phyloP scores from a whole-genome alignment of 345 rosid genomes.

The Lenwebbia sp. region DNA sequence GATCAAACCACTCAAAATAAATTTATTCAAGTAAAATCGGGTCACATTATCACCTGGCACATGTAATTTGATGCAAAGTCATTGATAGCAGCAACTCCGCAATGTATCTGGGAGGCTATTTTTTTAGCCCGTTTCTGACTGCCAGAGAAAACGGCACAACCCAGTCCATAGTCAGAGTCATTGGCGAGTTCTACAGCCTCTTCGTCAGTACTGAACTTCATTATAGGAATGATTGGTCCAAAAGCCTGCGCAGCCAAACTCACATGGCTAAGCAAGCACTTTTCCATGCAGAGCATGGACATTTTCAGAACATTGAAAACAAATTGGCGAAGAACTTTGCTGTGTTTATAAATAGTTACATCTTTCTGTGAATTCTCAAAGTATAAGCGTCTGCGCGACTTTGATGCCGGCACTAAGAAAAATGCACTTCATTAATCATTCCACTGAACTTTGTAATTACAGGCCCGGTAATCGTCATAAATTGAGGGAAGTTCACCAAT shows the following conservation, averaged over 20 bases:
- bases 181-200: slow-evolving; percentile 84
- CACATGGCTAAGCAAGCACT: background rate
- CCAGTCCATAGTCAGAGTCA: slow-evolving; percentile 88
- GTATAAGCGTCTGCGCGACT: background rate
- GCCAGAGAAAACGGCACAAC: slow-evolving; percentile 92
- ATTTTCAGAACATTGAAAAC: background rate
- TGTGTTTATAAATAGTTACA: background rate
- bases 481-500: background rate
- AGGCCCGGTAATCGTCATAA: background rate
- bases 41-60: slow-evolving; percentile 62
- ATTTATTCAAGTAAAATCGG: background rate
- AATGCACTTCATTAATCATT: background rate
- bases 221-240: slow-evolving; percentile 97
- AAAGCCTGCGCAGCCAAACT: slow-evolving; percentile 51
- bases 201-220: slow-evolving; percentile 87
- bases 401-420: background rate
- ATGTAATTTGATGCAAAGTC: slow-evolving; percentile 86
- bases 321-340: background rate
- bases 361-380: background rate
- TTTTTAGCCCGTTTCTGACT: slow-evolving; percentile 63
- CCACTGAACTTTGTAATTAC: background rate
- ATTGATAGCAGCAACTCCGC: slow-evolving; percentile 88
- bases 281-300: background rate
- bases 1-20: background rate
- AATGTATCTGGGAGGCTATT: slow-evolving; percentile 78